Base-by-base conservation (phyloP, 768 basidiomycete species). In the Basidioascus undulatus region DNA sequence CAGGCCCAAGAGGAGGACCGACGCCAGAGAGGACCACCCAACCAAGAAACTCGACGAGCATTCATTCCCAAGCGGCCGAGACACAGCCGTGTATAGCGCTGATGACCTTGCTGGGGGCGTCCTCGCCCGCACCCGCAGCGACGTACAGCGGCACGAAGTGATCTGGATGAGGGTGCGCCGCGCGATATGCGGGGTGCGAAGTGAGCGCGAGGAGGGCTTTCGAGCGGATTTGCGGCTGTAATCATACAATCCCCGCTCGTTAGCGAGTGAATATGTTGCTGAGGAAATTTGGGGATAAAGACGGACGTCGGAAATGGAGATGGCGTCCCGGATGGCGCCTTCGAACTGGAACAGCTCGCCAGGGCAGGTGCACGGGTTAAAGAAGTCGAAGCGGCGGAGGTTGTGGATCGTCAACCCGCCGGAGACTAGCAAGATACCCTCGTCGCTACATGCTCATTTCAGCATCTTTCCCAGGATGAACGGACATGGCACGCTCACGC, bases 101-200 rank as follows among this genome's bases (percentile, higher is more conserved):
- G n/a, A n/a, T n/a, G n/a, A n/a, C 64, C 26, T 61, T 58, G 2
- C 68, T 32, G 2, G 37, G 38, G 4, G 19, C 71, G 6, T 61
- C 63, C 32, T 69, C 73, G 8, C 71, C 73, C 7, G 76, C 79
- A 3, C 76, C 79, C 3, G 70, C 74, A 4, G 74, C 76, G 32
- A 81, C 63, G 53, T 80, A 78, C 13, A 83, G 46, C 9, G 81
- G 80, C 13, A 82, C 62, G 50, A 83, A 78, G 51, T 83, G 80
- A 23, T 86, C 81, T 47, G 72, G 71, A 3, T 74, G 65, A 2
- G 79, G 81, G 49, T 86, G 76, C 21, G 72, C 68, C 0, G 61
- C 51, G 4, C 71, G 65, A 63, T 77, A 83, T 8, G 67, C 67
- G 4, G 61, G 56, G 48, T 81, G 76, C 32, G 59, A 57, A 8